Base-by-base conservation (phyloP, 345 rosid genomes). In the Murraya paniculata region DNA sequence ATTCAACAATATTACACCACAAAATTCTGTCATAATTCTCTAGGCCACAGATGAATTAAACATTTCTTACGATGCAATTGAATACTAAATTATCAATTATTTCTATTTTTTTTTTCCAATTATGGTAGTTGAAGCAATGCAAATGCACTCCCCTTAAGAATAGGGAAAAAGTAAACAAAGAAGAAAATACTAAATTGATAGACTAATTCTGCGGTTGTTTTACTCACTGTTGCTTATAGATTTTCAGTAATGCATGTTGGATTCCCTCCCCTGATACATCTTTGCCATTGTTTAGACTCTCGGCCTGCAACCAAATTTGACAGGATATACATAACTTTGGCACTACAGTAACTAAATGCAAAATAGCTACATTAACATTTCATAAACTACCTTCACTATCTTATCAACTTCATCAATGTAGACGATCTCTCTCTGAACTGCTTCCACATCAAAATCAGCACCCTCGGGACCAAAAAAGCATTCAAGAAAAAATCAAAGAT, bases 191-290 rank as follows among this genome's bases (percentile, higher is more conserved):
- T 19, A 58, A 45, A 58, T 39, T 10, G 50, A 45, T 28, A 70
- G 58, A 18, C 72, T 16, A 28, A 60, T 53, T 69, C 39, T 28
- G 16, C 50, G 30, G 48, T 21, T 22, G 22, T 81, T 78, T 48
- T 27, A 78, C 94, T 84, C 83, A 96, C 98, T 67, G 95, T 92
- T 90, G 98, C 98, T 89, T 96, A 97, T 74, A 96, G 92, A 94
- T 88, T 82, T 94, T 96, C 68, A 96, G 84, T 74, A 96, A 85
- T 76, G 98, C 97, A 88, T 94, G 99, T 79, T 96, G 97, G 68
- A 94, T 98, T 80, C 99, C 99, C 89, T n/a, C n/a, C 94, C 98
- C 56, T 98, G 97, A 94, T 19, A 96, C 98, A 89, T 96, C 99
- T 85, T 97, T 92, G 36, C 94, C 92, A 78, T 87, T 84, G 82